Percentiles rank a stretch among this genome's conserved stretches.
phyloP scores from a whole-genome alignment of 2,329 filamentous ascomycete species.

The Phialocephala sp. region DNA sequence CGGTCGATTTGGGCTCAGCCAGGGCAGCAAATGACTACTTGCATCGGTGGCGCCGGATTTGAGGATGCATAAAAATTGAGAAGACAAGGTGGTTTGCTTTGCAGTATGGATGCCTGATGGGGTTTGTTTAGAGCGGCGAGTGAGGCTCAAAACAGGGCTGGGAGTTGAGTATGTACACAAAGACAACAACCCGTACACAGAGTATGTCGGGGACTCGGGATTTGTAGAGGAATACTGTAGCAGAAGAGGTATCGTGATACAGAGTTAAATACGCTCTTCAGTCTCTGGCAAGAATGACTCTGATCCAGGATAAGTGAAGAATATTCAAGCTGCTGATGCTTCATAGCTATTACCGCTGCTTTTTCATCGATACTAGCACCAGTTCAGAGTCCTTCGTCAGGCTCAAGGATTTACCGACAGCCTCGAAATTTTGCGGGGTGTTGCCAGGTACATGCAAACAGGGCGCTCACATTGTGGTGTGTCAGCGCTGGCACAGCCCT shows the following conservation, averaged over 20 bases:
- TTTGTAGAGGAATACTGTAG: background rate
- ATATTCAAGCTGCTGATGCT: background rate
- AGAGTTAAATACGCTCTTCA: background rate
- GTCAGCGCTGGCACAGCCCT: background rate
- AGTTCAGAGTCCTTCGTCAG: background rate
- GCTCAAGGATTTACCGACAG: background rate
- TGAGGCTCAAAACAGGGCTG: slow-evolving; percentile 7
- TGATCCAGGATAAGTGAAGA: background rate
- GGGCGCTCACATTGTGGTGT: slow-evolving; percentile 8
- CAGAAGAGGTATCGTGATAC: background rate
- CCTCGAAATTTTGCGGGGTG: slow-evolving; percentile 1
- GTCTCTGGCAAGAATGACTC: background rate
- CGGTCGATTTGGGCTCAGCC: background rate
- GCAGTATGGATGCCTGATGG: slow-evolving; percentile 15
- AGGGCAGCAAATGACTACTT: slow-evolving; percentile 16
- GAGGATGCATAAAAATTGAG: slow-evolving; percentile 9
- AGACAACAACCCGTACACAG: background rate
- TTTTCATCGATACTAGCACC: background rate
- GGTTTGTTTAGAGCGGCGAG: background rate
- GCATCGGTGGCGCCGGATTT: slow-evolving; percentile 2
- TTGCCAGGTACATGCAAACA: slow-evolving; percentile 6
- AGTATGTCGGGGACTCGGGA: background rate
- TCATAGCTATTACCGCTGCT: background rate
- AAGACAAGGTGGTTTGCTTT: background rate
- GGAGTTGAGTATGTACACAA: background rate